phyloP scores from a whole-genome alignment of 305 asterid species.

The Solanum hybrid region DNA sequence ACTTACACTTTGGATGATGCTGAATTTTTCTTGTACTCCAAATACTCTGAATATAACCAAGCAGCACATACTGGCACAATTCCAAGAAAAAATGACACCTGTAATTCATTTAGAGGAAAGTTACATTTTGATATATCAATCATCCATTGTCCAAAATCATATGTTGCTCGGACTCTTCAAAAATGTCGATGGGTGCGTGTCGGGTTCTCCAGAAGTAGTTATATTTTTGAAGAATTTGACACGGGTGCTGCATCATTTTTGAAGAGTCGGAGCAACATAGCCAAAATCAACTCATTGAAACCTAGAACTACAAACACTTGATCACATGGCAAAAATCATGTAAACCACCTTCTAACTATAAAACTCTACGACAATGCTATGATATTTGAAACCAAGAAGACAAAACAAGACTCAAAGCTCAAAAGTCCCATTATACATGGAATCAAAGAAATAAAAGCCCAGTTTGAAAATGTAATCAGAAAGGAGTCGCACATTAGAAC shows the following conservation, averaged over 20 bases:
- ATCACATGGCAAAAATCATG: not conserved
- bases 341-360: not conserved
- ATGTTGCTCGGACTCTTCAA: not conserved
- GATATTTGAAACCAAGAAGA: not conserved
- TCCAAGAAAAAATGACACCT: conserved; percentile 76
- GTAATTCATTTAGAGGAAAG: conserved; percentile 13
- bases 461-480: not conserved
- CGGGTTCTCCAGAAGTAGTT: not conserved
- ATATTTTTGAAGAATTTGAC: not conserved
- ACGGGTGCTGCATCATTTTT: not conserved
- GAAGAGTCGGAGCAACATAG: not conserved
- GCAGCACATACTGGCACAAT: conserved; percentile 58
- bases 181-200: not conserved
- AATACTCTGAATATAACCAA: conserved; percentile 65
- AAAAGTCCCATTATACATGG: not conserved
- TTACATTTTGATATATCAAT: conserved; percentile 8
- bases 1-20: conserved; percentile 42
- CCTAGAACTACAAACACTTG: not conserved
- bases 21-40: conserved; percentile 44
- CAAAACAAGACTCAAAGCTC: not conserved
- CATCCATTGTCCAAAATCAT: not conserved
- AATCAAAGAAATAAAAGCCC: not conserved
- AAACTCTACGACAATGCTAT: not conserved
- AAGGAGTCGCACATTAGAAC: not conserved
- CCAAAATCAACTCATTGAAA: not conserved